A percentile compares a stretch with the other conserved stretches of the same genome.
Conservation (phyloP, 2,329 filamentous ascomycete species). For the Aureobasidium vineae region DNA sequence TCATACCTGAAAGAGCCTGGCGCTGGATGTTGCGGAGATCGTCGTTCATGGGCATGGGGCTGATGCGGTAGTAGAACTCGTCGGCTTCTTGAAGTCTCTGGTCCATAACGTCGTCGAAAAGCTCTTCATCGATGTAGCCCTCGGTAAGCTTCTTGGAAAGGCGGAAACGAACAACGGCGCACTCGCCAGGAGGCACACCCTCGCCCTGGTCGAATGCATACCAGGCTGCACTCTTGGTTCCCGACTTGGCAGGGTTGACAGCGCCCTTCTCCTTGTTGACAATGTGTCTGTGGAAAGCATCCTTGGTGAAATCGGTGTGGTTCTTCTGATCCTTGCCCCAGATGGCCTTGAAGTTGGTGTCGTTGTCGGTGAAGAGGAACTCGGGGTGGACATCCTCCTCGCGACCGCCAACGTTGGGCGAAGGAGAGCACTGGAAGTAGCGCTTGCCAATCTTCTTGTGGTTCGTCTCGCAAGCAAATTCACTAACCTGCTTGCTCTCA, state of each 20-base stretch:
- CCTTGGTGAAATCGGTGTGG: conserved; percentile 81
- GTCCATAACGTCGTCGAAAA: conserved; percentile 88
- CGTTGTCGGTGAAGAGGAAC: conserved; percentile 91
- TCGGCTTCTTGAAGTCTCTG: conserved; percentile 84
- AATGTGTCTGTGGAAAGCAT: conserved; percentile 88
- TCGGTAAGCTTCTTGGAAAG: conserved; percentile 69
- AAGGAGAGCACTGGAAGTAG: conserved; percentile 82
- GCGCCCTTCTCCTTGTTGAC: conserved; percentile 76
- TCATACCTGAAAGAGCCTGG: conserved; percentile 92
- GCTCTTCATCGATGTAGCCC: conserved; percentile 83
- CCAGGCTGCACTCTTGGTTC: conserved; percentile 90
- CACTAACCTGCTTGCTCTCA: conserved; percentile 64
- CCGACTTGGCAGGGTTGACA: conserved; percentile 73
- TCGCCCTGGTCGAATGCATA: conserved; percentile 87
- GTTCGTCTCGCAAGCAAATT: conserved; percentile 70
- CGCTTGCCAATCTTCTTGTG: conserved; percentile 79
- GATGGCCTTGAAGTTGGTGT: conserved; percentile 78
- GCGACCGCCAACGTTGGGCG: conserved; percentile 75
- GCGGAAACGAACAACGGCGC: conserved; percentile 90
- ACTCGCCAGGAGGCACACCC: conserved; percentile 85
- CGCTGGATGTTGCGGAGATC: conserved; percentile 93
- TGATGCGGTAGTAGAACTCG: conserved; percentile 93
- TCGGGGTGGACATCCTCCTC: conserved; percentile 82
- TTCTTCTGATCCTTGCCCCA: conserved; percentile 72
- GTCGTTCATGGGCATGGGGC: conserved; percentile 87